phyloP scores from a whole-genome alignment of 768 basidiomycete genomes.

The Russula compacta region DNA sequence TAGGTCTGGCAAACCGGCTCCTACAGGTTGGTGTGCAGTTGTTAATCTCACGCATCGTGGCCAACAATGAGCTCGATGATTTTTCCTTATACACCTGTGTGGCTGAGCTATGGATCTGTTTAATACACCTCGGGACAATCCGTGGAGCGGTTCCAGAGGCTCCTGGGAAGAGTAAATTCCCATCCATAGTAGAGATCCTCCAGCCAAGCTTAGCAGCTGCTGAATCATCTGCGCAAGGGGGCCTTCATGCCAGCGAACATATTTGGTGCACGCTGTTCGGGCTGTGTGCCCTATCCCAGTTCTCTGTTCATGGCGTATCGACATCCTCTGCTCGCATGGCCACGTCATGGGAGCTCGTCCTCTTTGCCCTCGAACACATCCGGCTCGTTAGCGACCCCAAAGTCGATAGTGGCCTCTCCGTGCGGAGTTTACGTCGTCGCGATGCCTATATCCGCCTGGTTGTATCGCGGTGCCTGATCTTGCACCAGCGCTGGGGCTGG shows the following conservation, averaged over 20 bases:
- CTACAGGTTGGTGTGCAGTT: slow-evolving; percentile 43
- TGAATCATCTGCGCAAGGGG: slow-evolving; percentile 21
- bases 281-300: slow-evolving; percentile 70
- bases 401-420: slow-evolving; percentile 33
- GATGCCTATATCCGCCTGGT: slow-evolving; percentile 67
- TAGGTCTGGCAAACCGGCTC: slow-evolving; percentile 30
- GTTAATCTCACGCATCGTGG: slow-evolving; percentile 33
- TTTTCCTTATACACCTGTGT: slow-evolving; percentile 34
- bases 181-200: slow-evolving; percentile 31
- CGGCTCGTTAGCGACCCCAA: slow-evolving; percentile 41
- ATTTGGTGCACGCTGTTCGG: slow-evolving; percentile 66
- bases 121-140: slow-evolving; percentile 39
- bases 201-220: slow-evolving; percentile 29
- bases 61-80: slow-evolving; percentile 29
- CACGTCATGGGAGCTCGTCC: slow-evolving; percentile 59
- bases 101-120: slow-evolving; percentile 65
- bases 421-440: slow-evolving; percentile 38
- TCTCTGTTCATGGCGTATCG: slow-evolving; percentile 47
- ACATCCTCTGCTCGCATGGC: slow-evolving; percentile 34
- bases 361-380: slow-evolving; percentile 48
- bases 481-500: slow-evolving; percentile 78
- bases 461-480: slow-evolving; percentile 60
- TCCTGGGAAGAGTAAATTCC: slow-evolving; percentile 30
- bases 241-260: slow-evolving; percentile 47
- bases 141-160: slow-evolving; percentile 13